Evolutionary conservation across 768 basidiomycete species (phyloP).

Genomic region (Scleroderma bovista): DNA sequence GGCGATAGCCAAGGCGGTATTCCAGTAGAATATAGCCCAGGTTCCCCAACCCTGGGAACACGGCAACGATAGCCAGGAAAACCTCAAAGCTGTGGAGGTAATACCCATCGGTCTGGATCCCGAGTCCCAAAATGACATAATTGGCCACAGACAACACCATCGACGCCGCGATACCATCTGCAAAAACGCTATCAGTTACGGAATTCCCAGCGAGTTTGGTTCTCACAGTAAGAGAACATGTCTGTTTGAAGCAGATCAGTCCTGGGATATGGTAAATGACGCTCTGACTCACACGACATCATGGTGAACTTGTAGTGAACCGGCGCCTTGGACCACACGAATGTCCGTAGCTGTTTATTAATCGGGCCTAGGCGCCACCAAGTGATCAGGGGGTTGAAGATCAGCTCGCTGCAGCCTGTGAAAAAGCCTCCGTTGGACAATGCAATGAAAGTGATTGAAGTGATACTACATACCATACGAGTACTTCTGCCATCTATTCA

Average conservation of each 20-base stretch:
- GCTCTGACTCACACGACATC: slow-evolving; percentile 38
- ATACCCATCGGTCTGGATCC: slow-evolving; percentile 66
- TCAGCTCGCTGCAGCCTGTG: slow-evolving; percentile 13
- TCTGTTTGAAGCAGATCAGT: slow-evolving; percentile 18
- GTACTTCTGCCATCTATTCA: slow-evolving; percentile 92
- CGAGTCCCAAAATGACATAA: slow-evolving; percentile 69
- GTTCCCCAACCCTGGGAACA: slow-evolving; percentile 72
- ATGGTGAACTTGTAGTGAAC: slow-evolving; percentile 77
- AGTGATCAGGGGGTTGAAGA: slow-evolving; percentile 76
- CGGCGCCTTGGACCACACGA: slow-evolving; percentile 72
- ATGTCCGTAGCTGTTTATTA: slow-evolving; percentile 70
- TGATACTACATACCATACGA: slow-evolving; percentile 52
- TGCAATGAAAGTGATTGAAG: background rate
- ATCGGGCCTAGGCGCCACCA: slow-evolving; percentile 83
- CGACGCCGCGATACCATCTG: slow-evolving; percentile 56
- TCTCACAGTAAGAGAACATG: slow-evolving; percentile 49
- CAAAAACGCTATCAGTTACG: background rate
- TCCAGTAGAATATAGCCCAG: slow-evolving; percentile 67
- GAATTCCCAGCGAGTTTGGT: background rate
- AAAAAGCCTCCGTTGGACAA: background rate
- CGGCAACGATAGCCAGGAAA: slow-evolving; percentile 67
- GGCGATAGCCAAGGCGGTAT: slow-evolving; percentile 56
- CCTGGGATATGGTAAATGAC: background rate
- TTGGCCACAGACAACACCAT: slow-evolving; percentile 65
- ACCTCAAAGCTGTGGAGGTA: slow-evolving; percentile 80